These are phyloP conservation scores for Simmondsia chinensis DNA, from an alignment of 148 eudicot species.

Conservation along the genomic window DNA sequence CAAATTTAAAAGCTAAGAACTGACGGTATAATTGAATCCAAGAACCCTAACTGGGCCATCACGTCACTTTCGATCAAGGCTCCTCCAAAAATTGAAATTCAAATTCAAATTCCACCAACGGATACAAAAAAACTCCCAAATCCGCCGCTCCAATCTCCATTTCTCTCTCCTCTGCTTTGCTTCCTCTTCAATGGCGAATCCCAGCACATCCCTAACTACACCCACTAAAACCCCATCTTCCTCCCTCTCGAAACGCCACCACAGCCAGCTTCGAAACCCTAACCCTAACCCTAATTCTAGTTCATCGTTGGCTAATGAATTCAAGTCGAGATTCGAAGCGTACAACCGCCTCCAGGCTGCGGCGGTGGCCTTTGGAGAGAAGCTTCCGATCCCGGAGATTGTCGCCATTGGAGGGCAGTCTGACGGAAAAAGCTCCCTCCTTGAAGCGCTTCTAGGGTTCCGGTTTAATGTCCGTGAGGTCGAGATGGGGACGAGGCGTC, in stretches of 20 bases:
- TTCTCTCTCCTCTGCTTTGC: constrained; percentile 5
- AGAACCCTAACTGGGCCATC: no score
- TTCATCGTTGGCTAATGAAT: constrained; percentile 24
- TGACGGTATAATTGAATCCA: no score
- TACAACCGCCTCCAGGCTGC: constrained; percentile 93
- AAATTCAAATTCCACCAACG: constrained; percentile 26
- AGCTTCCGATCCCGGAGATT: constrained; percentile 93
- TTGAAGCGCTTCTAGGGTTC: constrained; percentile 95
- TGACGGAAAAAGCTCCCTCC: constrained; percentile 96
- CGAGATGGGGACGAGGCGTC: constrained; percentile 95
- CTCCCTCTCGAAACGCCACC: constrained; percentile 32
- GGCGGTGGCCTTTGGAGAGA: constrained; percentile 94
- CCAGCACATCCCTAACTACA: constrained; percentile 25
- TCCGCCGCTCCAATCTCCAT: neutral
- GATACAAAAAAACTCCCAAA: neutral
- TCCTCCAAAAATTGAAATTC: constrained; percentile 7
- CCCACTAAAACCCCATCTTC: constrained; percentile 53
- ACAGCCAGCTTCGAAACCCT: constrained; percentile 24
- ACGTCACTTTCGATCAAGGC: no score
- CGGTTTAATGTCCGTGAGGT: constrained; percentile 91
- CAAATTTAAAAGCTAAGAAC: no score
- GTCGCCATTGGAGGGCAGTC: constrained; percentile 97
- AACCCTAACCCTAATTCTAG: constrained; percentile 17
- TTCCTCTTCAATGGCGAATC: constrained; percentile 27
- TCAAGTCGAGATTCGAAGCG: constrained; percentile 71